These are phyloP conservation scores for Globisporangium viniferum DNA, from an alignment of 352 stramenopile genomes.

Conservation along the genomic window DNA sequence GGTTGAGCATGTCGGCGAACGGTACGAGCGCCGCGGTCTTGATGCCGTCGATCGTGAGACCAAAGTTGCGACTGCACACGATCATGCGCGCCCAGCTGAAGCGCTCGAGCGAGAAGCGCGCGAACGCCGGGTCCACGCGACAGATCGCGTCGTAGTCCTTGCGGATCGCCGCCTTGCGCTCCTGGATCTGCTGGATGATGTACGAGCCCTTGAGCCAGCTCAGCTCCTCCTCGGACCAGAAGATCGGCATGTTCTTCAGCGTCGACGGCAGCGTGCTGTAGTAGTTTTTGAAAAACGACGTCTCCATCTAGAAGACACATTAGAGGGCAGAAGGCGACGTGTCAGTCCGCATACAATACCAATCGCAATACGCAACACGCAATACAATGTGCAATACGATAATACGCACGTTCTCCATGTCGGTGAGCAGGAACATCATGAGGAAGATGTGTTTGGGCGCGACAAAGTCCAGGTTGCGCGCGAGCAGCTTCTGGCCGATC, in stretches of 20 bases:
- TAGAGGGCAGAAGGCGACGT: not conserved
- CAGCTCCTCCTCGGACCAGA: conserved; percentile 96
- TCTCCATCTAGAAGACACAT: conserved; percentile 37
- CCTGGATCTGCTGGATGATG: conserved; percentile 93
- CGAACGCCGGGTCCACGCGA: conserved; percentile 87
- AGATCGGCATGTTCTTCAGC: conserved; percentile 98
- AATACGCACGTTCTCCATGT: conserved; percentile 87
- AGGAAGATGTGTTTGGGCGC: conserved; percentile 99
- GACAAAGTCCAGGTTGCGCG: conserved; percentile 94
- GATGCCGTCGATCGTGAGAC: conserved; percentile 95
- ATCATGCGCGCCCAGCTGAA: conserved; percentile 99
- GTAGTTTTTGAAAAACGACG: conserved; percentile 92
- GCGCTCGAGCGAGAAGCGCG: conserved; percentile 92
- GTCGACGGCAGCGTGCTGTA: conserved; percentile 97
- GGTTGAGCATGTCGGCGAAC: conserved; percentile 99
- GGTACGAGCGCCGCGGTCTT: conserved; percentile 97
- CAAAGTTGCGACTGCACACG: conserved; percentile 99
- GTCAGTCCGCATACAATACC: not conserved
- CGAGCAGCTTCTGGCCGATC: conserved; percentile 92
- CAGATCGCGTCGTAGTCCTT: conserved; percentile 98
- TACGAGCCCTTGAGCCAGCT: conserved; percentile 90
- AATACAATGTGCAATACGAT: not conserved
- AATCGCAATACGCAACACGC: not conserved
- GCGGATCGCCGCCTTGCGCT: conserved; percentile 94
- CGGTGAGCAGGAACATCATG: conserved; percentile 98